phyloP scores from a whole-genome alignment of 2,329 filamentous ascomycete genomes.

The Alternaria longipes region DNA sequence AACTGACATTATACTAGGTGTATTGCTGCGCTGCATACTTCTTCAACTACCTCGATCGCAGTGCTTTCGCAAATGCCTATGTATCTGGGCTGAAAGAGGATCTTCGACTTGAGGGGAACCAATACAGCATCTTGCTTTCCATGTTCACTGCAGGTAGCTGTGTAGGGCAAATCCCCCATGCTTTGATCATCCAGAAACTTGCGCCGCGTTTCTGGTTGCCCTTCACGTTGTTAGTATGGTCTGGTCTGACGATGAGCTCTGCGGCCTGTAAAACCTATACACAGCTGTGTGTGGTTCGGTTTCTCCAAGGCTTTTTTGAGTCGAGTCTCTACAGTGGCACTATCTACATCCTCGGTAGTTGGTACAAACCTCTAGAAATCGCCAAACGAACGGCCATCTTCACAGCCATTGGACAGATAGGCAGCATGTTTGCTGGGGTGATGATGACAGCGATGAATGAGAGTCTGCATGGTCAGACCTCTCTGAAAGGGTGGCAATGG shows the following conservation, averaged over 20 bases:
- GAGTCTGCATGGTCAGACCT: slow-evolving; percentile 29
- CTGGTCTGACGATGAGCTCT: slow-evolving; percentile 41
- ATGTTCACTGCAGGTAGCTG: slow-evolving; percentile 43
- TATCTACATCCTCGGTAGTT: slow-evolving; percentile 43
- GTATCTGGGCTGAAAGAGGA: slow-evolving; percentile 41
- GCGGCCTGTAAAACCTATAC: slow-evolving; percentile 39
- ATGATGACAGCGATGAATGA: slow-evolving; percentile 48
- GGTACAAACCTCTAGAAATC: slow-evolving; percentile 40
- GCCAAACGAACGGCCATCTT: slow-evolving; percentile 44
- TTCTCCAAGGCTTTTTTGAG: slow-evolving; percentile 42
- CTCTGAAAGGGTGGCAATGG: slow-evolving; percentile 42
- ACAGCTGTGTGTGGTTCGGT: slow-evolving; percentile 38
- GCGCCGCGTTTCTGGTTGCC: slow-evolving; percentile 42
- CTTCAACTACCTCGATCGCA: slow-evolving; percentile 44
- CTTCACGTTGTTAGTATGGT: slow-evolving; percentile 41
- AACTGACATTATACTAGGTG: slow-evolving; percentile 10
- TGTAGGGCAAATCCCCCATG: slow-evolving; percentile 43
- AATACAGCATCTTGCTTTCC: slow-evolving; percentile 42
- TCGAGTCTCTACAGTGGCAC: slow-evolving; percentile 42
- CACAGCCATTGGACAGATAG: slow-evolving; percentile 41
- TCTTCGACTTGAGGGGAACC: slow-evolving; percentile 33
- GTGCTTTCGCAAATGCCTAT: slow-evolving; percentile 44
- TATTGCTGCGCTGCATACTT: slow-evolving; percentile 46
- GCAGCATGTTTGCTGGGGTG: slow-evolving; percentile 44
- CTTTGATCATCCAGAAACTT: slow-evolving; percentile 40